Conservation (phyloP, 78 protist genomes). For the Dictyostelium brefeldianum region DNA sequence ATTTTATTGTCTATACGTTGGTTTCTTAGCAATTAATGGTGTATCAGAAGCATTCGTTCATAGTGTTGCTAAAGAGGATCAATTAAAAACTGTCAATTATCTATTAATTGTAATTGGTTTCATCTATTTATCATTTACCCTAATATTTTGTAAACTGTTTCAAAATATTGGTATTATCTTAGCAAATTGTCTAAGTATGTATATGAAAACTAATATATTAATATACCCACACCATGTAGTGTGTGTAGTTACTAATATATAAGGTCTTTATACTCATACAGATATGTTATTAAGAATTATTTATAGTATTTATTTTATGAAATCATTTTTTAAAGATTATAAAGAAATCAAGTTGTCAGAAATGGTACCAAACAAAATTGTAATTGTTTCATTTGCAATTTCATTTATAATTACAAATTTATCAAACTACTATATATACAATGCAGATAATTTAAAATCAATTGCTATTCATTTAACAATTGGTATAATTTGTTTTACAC, state of each 20-base stretch:
- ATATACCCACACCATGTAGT: neutral
- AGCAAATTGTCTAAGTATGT: slow-evolving; percentile 63
- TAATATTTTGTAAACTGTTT: slow-evolving; percentile 7
- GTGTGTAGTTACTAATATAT: too few relatives aligned
- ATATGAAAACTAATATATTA: neutral
- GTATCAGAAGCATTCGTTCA: slow-evolving; percentile 74
- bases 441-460: neutral
- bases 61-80: slow-evolving; percentile 50
- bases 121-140: slow-evolving; percentile 8
- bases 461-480: slow-evolving; percentile 19
- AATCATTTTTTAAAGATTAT: slow-evolving; percentile 39
- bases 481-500: slow-evolving; percentile 30
- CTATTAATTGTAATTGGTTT: slow-evolving; percentile 40
- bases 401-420: slow-evolving; percentile 29
- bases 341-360: neutral
- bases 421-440: slow-evolving; percentile 25
- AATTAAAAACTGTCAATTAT: slow-evolving; percentile 33
- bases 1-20: slow-evolving; percentile 72
- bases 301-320: slow-evolving; percentile 71
- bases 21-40: slow-evolving; percentile 61
- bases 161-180: slow-evolving; percentile 60
- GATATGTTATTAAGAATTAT: slow-evolving; percentile 66
- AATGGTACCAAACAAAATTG: slow-evolving; percentile 36
- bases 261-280: neutral
- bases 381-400: neutral